Base-by-base conservation (phyloP, 2,329 filamentous ascomycete genomes). In the Microthyrium microscopicum region DNA sequence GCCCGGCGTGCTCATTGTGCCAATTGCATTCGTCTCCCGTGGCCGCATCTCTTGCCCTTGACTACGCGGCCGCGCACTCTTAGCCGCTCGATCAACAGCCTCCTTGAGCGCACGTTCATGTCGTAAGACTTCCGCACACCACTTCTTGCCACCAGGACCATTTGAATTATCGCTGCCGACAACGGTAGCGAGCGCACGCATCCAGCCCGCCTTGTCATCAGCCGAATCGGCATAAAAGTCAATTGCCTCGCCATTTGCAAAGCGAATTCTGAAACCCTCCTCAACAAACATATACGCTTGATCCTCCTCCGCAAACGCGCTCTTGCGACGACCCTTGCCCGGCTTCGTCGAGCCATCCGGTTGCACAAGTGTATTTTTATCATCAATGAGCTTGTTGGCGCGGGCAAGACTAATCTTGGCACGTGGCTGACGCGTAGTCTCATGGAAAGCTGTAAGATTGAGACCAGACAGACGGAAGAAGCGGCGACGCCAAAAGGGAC, bases 281-380 rank as follows among this genome's bases (percentile, higher is more conserved):
- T 98, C 89, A 34, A 98, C 87, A 53, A 98, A 98, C 80, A 94
- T 93, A 63, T 98, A 98, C 26, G 89, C 89, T 52, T 98, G 89
- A 57, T 98, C 89, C 43, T 98, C 89, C 55, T 95, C 89, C 2
- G 87, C 85, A 54, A 98, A 98, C 8, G 82, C 89, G 21, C 85
- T 94, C 54, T 91, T 84, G 36, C 89, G 78, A 27, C 89, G 78
- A 44, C 73, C 76, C 25, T 38, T 38, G 36, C 83, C 81, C 41
- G 70, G 70, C 50, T 75, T 80, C 37, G 77, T 78, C 49, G 52
- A 51, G 1, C 91, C 82, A 44, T 33, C 22, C 12, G 81, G 84
- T 47, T 93, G 79, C 5, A 77, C 82, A 30, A 98, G 64, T 15
- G 80, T 68, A 15, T 74, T 74, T 37, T 83, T 80, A 53, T 98